Percentiles rank a stretch among this genome's conserved stretches.
Conservation (phyloP, 306 rosid genomes). For the cucumber (Cucumis sativus) region DNA sequence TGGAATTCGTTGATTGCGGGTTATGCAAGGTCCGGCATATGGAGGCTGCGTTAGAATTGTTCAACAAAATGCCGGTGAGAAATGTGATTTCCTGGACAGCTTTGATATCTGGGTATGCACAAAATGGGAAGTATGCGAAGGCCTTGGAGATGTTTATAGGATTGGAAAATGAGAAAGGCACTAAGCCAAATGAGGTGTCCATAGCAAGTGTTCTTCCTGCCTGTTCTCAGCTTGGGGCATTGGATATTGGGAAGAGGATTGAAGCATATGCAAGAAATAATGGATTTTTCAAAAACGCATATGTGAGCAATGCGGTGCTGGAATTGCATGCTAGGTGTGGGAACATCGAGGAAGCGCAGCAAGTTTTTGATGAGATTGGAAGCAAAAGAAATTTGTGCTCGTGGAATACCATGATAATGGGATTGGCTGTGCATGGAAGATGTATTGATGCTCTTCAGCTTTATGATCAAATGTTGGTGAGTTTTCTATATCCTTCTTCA, state of each 20-base stretch:
- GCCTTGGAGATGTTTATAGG: conserved; percentile 43
- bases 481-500: background rate
- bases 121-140: conserved; percentile 37
- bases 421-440: conserved; percentile 70
- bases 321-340: conserved; percentile 75
- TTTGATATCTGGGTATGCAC: conserved; percentile 54
- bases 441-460: conserved; percentile 41
- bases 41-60: conserved; percentile 42
- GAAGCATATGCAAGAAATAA: conserved; percentile 49
- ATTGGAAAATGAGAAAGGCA: conserved; percentile 40
- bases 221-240: conserved; percentile 73
- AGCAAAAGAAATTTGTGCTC: conserved; percentile 40
- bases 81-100: conserved; percentile 74
- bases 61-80: conserved; percentile 38
- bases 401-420: conserved; percentile 70
- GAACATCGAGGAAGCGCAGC: conserved; percentile 43
- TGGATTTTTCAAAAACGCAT: conserved; percentile 42
- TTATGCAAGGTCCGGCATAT: conserved; percentile 37
- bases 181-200: conserved; percentile 57
- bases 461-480: conserved; percentile 62
- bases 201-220: conserved; percentile 74
- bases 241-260: conserved; percentile 64
- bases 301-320: conserved; percentile 51
- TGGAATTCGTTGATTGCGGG: conserved; percentile 69
- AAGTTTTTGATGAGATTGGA: conserved; percentile 56